Evolutionary conservation across 2,329 filamentous ascomycete species (phyloP), one percentile per base, ranked within the genome.

Genomic region (Aspergillus sp.): DNA sequence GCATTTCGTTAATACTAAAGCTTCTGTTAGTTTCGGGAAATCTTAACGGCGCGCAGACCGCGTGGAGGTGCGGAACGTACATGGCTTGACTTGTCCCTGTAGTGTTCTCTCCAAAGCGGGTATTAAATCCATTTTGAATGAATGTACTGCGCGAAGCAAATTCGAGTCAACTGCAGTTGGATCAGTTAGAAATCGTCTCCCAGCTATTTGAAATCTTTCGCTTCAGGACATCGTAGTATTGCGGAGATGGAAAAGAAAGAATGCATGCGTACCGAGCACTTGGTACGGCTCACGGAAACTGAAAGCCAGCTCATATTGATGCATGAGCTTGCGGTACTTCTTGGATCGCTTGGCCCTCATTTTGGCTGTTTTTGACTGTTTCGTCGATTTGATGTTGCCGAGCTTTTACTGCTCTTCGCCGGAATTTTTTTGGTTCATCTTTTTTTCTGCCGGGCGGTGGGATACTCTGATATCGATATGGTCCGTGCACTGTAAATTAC

Each of bases 271-370:
- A 89, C 86, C 81, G 44, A 96, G 80, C 52, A 96, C 88, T 78
- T 98, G 95, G 78, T 97, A 98, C 11, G 95, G 92, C 77, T 95
- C 90, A 66, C 93, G 90, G 75, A 97, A 97, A 60, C 90, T 89
- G 73, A 96, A 97, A 60, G 87, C 87, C 74, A 93, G 84, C 71
- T 88, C 87, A 83, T 93, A 96, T 72, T 93, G 89, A 77, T 91
- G 88, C 88, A 99, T 96, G 70, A 97, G 87, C 86, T 97, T 97
- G 71, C 88, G 86, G 74, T 91, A 92, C 68, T 89, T 87, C 76
- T 90, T 88, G 43, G 81, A 82, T 59, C 85, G 81, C 77, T 90
- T 90, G 54, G 86, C 87, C 69, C 86, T 82, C 85, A 89, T 90
- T 49, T 68, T 83, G 74, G 65, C 72, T 69, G 69, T 47, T 48